Percentiles rank a stretch among this genome's conserved stretches.
These are phyloP conservation scores for Lagerstroemia fauriei DNA, from an alignment of 441 rosid species.

Conservation along the genomic window DNA sequence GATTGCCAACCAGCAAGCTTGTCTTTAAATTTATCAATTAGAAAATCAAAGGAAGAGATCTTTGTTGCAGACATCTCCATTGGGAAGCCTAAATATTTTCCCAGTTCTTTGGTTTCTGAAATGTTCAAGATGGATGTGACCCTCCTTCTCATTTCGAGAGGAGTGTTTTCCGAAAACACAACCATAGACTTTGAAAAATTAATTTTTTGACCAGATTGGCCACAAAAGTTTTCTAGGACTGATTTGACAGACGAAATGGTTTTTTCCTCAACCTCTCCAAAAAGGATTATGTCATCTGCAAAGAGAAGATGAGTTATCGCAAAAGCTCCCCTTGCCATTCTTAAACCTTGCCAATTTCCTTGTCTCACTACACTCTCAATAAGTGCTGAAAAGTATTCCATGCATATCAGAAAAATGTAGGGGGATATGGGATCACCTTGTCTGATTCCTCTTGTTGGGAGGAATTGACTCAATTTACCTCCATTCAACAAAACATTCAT, in stretches of 20 bases:
- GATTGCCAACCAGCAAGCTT: too few relatives aligned
- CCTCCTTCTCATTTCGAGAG: not conserved
- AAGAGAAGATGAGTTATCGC: not conserved
- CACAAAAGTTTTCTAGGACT: not conserved
- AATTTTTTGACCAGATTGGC: not conserved
- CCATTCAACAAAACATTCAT: not conserved
- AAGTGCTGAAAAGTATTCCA: not conserved
- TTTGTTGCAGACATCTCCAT: too few relatives aligned
- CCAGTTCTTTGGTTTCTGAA: too few relatives aligned
- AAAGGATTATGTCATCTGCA: not conserved
- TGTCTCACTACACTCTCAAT: not conserved
- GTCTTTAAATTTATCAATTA: too few relatives aligned
- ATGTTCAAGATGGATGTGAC: not conserved
- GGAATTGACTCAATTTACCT: not conserved
- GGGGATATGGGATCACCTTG: not conserved
- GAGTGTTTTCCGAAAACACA: not conserved
- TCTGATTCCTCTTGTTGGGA: not conserved
- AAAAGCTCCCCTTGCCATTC: not conserved
- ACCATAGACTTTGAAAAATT: not conserved
- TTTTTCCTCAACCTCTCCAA: not conserved
- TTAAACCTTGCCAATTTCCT: not conserved
- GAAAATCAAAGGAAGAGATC: too few relatives aligned
- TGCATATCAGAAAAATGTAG: not conserved
- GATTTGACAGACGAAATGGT: not conserved
- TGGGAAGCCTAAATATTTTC: too few relatives aligned